Percentiles rank a stretch among this genome's conserved stretches.
Conservation (phyloP, 2,329 filamentous ascomycete genomes). For the Lizonia empirigonia region DNA sequence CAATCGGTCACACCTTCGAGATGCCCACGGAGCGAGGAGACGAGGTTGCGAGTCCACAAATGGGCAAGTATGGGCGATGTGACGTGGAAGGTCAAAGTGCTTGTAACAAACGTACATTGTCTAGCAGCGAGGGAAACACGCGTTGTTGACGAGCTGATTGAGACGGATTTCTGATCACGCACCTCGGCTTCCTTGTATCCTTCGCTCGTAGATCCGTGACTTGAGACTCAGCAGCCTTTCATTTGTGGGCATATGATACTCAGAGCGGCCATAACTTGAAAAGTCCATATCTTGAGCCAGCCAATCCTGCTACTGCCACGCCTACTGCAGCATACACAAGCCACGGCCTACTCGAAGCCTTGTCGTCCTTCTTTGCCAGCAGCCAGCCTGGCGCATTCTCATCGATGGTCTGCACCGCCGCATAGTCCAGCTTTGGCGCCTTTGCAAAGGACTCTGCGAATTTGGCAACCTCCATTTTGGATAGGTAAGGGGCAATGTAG, state of each 20-base stretch:
- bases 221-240: too few species aligned
- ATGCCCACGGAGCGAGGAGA: too few species aligned
- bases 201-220: too few species aligned
- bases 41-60: too few species aligned
- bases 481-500: constrained; percentile 5
- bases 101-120: too few species aligned
- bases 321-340: constrained; percentile 5
- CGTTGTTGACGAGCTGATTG: too few species aligned
- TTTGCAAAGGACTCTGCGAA: constrained; percentile 8
- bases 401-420: constrained; percentile 20
- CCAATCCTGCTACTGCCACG: neutral
- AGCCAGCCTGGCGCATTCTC: constrained; percentile 19
- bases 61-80: too few species aligned
- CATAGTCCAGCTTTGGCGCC: constrained; percentile 23
- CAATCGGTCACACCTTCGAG: too few species aligned
- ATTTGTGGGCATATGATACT: neutral
- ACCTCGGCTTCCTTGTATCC: too few species aligned
- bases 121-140: too few species aligned
- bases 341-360: neutral
- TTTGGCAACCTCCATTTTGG: neutral
- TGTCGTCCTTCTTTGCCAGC: neutral
- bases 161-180: too few species aligned
- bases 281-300: neutral
- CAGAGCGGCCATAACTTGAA: neutral
- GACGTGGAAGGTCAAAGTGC: too few species aligned